Evolutionary conservation across 306 rosid species (phyloP).

Genomic region (Lotus japonicus): DNA sequence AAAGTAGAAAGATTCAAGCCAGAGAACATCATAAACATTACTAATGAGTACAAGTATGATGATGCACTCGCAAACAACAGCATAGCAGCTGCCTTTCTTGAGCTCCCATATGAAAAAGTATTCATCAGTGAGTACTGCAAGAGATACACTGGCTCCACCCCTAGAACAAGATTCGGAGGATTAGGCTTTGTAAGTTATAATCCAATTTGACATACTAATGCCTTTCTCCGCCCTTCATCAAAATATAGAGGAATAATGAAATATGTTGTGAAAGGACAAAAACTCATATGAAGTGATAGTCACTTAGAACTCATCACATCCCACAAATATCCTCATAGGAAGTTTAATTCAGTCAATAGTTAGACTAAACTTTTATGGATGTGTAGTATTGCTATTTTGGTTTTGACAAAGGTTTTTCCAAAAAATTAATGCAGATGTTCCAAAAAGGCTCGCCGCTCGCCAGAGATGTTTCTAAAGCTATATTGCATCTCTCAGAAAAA

Average conservation of each 20-base stretch:
- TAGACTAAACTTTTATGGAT: neutral
- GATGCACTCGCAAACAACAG: slow-evolving; percentile 18
- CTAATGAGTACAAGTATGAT: slow-evolving; percentile 17
- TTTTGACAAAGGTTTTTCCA: neutral
- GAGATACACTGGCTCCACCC: slow-evolving; percentile 27
- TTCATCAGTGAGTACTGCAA: slow-evolving; percentile 37
- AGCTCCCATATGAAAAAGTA: slow-evolving; percentile 53
- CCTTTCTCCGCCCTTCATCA: neutral
- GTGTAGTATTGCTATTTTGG: neutral
- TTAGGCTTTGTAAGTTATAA: slow-evolving; percentile 55
- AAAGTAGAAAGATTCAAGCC: slow-evolving; percentile 25
- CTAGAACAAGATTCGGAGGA: slow-evolving; percentile 58
- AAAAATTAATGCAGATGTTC: slow-evolving; percentile 46
- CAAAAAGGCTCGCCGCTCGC: slow-evolving; percentile 68
- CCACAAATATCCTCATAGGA: too few relatives aligned
- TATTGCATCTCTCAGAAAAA: slow-evolving; percentile 35
- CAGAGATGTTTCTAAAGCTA: slow-evolving; percentile 50
- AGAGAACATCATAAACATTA: slow-evolving; percentile 19
- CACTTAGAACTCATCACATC: too few relatives aligned
- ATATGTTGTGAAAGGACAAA: too few relatives aligned
- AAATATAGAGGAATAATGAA: too few relatives aligned
- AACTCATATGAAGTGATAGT: too few relatives aligned
- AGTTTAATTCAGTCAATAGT: too few relatives aligned
- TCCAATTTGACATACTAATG: neutral
- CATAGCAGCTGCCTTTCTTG: slow-evolving; percentile 64